phyloP scores from a whole-genome alignment of 305 asterid genomes.

The Stenogyne calaminthoides region DNA sequence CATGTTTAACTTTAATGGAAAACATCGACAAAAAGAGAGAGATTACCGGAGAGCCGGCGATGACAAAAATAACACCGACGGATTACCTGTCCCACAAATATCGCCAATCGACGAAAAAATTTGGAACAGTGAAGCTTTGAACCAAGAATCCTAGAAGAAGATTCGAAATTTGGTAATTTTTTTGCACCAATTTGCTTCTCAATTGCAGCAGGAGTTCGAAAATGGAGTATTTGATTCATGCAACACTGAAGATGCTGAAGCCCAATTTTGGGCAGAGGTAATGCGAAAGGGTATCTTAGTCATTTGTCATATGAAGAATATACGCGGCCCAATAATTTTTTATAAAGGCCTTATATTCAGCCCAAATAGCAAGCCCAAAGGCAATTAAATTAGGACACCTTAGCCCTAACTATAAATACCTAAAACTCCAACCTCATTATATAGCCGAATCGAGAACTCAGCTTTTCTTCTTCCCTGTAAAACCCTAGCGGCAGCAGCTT shows the following conservation, averaged over 20 bases:
- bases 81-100: background rate
- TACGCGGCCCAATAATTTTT: background rate
- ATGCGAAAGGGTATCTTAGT: background rate
- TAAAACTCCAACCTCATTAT: background rate
- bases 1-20: background rate
- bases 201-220: background rate
- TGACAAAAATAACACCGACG: background rate
- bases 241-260: background rate
- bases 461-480: slow-evolving; percentile 3
- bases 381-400: background rate
- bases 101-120: background rate
- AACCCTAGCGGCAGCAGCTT: slow-evolving; percentile 36
- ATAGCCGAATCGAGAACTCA: background rate
- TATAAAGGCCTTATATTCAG: background rate
- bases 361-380: slow-evolving; percentile 28
- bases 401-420: slow-evolving; percentile 33
- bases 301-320: background rate
- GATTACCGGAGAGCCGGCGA: slow-evolving; percentile 18
- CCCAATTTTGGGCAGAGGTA: background rate
- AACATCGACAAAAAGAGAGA: background rate
- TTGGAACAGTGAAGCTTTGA: background rate
- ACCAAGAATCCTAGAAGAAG: background rate
- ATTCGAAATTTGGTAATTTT: background rate
- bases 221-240: slow-evolving; percentile 21
- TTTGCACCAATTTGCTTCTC: slow-evolving; percentile 1